A percentile compares a stretch with the other conserved stretches of the same genome.
Evolutionary conservation across 2,329 filamentous ascomycete species (phyloP).

Genomic region (Penicillium crustosum): DNA sequence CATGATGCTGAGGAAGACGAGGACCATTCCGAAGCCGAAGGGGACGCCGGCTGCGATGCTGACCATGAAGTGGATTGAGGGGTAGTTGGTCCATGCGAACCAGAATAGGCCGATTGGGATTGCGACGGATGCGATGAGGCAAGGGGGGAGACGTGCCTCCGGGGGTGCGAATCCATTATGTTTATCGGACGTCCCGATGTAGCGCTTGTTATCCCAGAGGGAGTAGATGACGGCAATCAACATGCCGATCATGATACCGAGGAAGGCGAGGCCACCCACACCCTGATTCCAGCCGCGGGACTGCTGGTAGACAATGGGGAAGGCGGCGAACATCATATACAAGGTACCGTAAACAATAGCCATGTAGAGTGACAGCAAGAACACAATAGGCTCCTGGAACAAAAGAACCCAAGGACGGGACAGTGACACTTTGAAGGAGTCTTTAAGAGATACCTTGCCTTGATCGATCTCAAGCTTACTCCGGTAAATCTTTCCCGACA

Average conservation of each 20-base stretch:
- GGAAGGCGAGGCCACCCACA: conserved; percentile 28
- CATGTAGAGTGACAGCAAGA: conserved; percentile 33
- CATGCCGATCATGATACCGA: conserved; percentile 36
- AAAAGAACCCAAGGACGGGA: conserved; percentile 33
- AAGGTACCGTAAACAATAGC: conserved; percentile 33
- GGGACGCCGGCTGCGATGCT: conserved; percentile 27
- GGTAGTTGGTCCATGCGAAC: conserved; percentile 36
- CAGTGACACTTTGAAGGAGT: conserved; percentile 28
- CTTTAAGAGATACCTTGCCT: conserved; percentile 20
- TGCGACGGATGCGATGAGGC: conserved; percentile 26
- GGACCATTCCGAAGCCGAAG: conserved; percentile 30
- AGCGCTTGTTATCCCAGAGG: conserved; percentile 30
- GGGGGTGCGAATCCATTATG: conserved; percentile 27
- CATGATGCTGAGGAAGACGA: conserved; percentile 29
- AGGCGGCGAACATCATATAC: conserved; percentile 35
- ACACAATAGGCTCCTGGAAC: conserved; percentile 33
- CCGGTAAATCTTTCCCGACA: conserved; percentile 27
- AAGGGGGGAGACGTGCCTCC: conserved; percentile 30
- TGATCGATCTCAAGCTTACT: conserved; percentile 31
- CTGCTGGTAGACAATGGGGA: conserved; percentile 33
- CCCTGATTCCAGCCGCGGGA: conserved; percentile 33
- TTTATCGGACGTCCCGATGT: conserved; percentile 18
- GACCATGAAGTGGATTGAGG: conserved; percentile 27
- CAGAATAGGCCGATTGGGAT: conserved; percentile 34
- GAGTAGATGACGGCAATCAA: conserved; percentile 25